Base-by-base conservation (phyloP, 352 stramenopile genomes). In the Poterioochromonas sp. region DNA sequence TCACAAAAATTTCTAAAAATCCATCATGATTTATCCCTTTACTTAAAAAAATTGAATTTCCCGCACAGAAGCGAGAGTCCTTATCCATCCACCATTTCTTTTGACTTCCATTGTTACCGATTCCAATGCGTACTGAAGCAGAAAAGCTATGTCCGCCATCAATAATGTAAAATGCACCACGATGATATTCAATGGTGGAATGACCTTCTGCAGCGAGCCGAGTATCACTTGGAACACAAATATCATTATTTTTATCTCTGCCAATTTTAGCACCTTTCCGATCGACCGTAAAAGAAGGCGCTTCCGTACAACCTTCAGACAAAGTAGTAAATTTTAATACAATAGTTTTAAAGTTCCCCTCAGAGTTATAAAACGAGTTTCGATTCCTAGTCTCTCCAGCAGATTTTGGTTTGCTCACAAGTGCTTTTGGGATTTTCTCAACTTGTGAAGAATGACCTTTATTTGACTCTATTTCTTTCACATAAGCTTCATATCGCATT, bases 31-130 rank as follows among this genome's bases (percentile, higher is more conserved):
- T 84, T 40, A 89, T 84, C 51, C 84, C 82, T 73, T 89, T 86
- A 81, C 87, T 84, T 3, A 90, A 83, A 62, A 92, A 91, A 18
- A 91, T 83, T 41, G 87, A 91, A 82, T 92, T 93, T 49, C 87
- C 88, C 34, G 87, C 87, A 5, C 84, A 85, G 82, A 93, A 93
- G 20, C 73, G 63, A n/a, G 78, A 78, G 32, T 62, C 70, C 49
- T 77, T 63, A 5, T 43, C 53, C 51, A 86, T 64, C 0, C 69
- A 76, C 82, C 82, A 86, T 18, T 84, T 79, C 5, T 82, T 81
- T 2, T 79, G 43, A 1, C 40, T 64, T 32, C 12, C 29, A 44
- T 29, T 71, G 60, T 65, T 47, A n/a, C 77, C 82, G 0, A 78
- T 73, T 34, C 78, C 54, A 73, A 85, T 77, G 60, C 82, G 80